These are phyloP conservation scores for Hyphodiscus sp. DNA, from an alignment of 2,329 filamentous ascomycete genomes.

Conservation along the genomic window DNA sequence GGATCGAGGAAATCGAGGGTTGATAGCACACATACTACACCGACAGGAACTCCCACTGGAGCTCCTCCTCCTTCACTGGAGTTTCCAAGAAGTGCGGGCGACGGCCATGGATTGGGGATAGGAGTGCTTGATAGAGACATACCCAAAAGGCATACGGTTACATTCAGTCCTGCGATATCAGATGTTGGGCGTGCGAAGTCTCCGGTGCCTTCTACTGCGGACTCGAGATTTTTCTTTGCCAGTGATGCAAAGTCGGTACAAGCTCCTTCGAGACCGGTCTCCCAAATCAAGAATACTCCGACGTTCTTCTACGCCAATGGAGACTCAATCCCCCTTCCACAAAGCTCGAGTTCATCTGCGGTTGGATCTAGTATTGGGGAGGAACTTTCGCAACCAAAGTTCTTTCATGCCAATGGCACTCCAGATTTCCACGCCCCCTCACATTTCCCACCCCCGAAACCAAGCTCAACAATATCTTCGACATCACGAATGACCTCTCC, in stretches of 20 bases:
- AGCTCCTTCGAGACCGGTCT: conserved; percentile 14
- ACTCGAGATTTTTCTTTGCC: conserved; percentile 86
- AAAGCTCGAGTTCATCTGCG: conserved; percentile 22
- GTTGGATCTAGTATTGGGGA: conserved; percentile 25
- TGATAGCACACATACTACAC: conserved; percentile 62
- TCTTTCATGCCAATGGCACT: conserved; percentile 68
- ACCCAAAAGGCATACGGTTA: conserved; percentile 28
- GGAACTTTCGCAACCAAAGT: conserved; percentile 45
- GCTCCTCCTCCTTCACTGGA: conserved; percentile 31
- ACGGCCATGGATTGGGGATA: conserved; percentile 22
- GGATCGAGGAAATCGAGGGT: conserved; percentile 65
- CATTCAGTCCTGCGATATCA: conserved; percentile 36
- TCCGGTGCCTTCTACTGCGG: conserved; percentile 25
- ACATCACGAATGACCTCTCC: conserved; percentile 37
- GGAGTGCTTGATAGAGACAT: conserved; percentile 23
- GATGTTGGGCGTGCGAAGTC: conserved; percentile 28
- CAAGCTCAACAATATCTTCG: conserved; percentile 42
- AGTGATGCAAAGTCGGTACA: conserved; percentile 57
- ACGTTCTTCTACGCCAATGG: conserved; percentile 48
- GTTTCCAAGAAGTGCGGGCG: conserved; percentile 29
- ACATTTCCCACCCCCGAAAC: conserved; percentile 33
- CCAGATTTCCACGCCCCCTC: conserved; percentile 40
- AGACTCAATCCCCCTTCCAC: conserved; percentile 30
- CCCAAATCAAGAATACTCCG: conserved; percentile 26
- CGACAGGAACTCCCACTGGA: conserved; percentile 50